Conservation (phyloP, 352 stramenopile species). For the Aphanomyces euteiches region DNA sequence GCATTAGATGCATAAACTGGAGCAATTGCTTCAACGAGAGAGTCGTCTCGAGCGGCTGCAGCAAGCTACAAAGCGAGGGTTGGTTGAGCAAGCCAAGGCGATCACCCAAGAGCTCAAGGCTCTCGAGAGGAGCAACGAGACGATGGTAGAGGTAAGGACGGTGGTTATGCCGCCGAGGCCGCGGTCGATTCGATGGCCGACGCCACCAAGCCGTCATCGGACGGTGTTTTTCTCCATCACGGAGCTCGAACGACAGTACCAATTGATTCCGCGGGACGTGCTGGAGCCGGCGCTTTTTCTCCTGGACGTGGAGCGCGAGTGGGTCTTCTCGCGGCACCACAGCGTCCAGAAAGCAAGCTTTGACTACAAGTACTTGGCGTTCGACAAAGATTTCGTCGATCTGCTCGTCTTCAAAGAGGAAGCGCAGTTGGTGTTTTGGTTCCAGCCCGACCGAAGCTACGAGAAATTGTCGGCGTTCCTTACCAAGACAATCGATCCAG, state of each 20-base stretch:
- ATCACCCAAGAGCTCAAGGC: constrained; percentile 55
- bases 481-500: constrained; percentile 47
- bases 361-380: constrained; percentile 74
- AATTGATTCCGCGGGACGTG: constrained; percentile 60
- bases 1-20: constrained; percentile 53
- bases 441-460: constrained; percentile 62
- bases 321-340: constrained; percentile 69
- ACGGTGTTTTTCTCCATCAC: constrained; percentile 75
- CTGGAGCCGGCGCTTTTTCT: constrained; percentile 57
- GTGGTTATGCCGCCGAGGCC: constrained; percentile 32
- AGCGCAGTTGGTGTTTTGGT: constrained; percentile 67
- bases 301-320: constrained; percentile 66
- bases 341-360: constrained; percentile 62
- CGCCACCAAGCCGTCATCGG: constrained; percentile 46
- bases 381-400: constrained; percentile 69
- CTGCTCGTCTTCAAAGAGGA: constrained; percentile 74
- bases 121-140: constrained; percentile 34
- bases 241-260: constrained; percentile 55
- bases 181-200: constrained; percentile 54
- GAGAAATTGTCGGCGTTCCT: constrained; percentile 63
- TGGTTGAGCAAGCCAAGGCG: constrained; percentile 41
- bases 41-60: constrained; percentile 63
- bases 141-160: constrained; percentile 28
- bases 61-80: constrained; percentile 54
- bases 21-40: constrained; percentile 58